Evolutionary conservation across 768 basidiomycete genomes (phyloP), one percentile per base, ranked within the genome.

Genomic region (Collybiopsis luxurians): DNA sequence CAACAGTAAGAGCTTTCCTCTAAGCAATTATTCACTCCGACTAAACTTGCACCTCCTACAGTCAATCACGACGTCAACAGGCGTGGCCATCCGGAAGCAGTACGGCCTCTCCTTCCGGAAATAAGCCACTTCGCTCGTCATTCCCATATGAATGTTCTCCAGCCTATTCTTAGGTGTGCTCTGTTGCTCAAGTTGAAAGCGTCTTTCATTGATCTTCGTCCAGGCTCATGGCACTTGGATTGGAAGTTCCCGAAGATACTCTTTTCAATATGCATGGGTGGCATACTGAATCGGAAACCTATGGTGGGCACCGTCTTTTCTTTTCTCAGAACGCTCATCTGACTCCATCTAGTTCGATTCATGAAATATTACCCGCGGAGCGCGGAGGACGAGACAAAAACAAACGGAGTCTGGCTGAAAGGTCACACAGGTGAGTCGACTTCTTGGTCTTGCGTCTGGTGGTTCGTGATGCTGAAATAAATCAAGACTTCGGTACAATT

Each of bases 291-390:
- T 71, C 74, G 2, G 75, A 79, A 53, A 67, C 73, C 15, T 76
- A 67, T 55, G 66, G 76, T 76, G 50, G 1, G 9, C 24, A 17
- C 27, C n/a, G 9, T 12, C 15, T 36, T 38, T 6, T 21, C 21
- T 36, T 2, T 26, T 51, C 15, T 47, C 53, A 34, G 31, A n/a
- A n/a, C n/a, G 5, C 31, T 34, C 13, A 6, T 34, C 5, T 34
- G 3, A 53, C 11, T 40, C 15, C 43, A 30, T 49, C 21, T 39
- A 80, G 78, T 75, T 1, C 67, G 78, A 13, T 75, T 78, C 60
- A 77, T 79, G 71, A 81, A 79, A 65, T 81, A 80, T 61, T 75
- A 73, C 59, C 77, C 76, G 5, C 73, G 77, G 23, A 65, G 72
- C 2, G 60, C 69, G 23, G 76, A 76, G 19, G 78, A 79, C 2